phyloP scores from a whole-genome alignment of 805 yeast species.

The Geotrichum ghanense region DNA sequence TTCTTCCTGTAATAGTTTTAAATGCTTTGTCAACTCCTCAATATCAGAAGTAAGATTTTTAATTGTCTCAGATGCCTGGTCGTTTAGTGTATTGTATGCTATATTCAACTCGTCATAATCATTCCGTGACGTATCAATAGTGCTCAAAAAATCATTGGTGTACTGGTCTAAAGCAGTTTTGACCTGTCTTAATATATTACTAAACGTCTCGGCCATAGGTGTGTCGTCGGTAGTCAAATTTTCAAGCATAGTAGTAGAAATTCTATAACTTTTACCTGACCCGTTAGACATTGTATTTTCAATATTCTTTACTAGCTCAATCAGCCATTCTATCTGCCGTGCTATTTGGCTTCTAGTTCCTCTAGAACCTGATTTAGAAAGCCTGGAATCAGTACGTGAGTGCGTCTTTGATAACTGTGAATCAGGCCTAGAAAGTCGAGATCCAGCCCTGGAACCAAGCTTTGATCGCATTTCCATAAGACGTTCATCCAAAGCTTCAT shows the following conservation, averaged over 20 bases:
- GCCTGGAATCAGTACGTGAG: neutral
- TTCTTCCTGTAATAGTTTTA: no score
- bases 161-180: neutral
- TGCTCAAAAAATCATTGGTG: neutral
- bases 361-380: neutral
- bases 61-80: no score
- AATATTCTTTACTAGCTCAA: neutral
- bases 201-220: neutral
- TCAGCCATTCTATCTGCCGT: neutral
- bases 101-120: no score
- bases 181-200: neutral
- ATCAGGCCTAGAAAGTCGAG: neutral
- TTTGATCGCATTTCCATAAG: no score
- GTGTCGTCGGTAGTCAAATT: neutral
- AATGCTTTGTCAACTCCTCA: no score
- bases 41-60: no score
- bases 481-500: no score
- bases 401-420: neutral
- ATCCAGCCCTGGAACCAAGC: neutral
- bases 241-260: neutral
- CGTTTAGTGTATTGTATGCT: no score
- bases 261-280: no score
- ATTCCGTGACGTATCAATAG: no score
- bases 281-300: no score
- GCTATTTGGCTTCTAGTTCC: neutral